These are phyloP conservation scores for Ganoderma lingzhi DNA, from an alignment of 1,284 basidiomycete species.

Conservation along the genomic window DNA sequence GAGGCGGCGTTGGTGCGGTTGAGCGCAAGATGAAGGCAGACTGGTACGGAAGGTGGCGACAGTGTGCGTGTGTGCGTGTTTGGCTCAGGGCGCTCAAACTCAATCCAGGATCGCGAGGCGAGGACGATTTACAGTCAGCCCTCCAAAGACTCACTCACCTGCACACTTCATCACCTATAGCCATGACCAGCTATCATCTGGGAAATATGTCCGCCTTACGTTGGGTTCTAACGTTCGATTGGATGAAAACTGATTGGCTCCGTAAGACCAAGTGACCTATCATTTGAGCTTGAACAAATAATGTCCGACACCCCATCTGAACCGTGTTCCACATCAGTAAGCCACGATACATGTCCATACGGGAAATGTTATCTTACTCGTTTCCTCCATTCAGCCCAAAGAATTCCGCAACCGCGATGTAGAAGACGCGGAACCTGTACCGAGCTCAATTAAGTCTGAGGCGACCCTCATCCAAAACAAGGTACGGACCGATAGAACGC, in stretches of 20 bases:
- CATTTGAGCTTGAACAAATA: conserved; percentile 56
- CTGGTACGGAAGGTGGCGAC: neutral
- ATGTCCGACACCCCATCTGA: conserved; percentile 62
- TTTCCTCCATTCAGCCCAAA: conserved; percentile 75
- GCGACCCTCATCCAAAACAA: neutral
- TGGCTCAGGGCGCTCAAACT: neutral
- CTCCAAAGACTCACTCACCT: neutral
- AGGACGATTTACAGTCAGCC: neutral
- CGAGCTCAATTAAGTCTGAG: neutral
- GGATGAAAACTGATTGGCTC: neutral
- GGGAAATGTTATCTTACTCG: conserved; percentile 53
- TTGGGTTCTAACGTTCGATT: too few species aligned
- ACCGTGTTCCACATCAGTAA: neutral
- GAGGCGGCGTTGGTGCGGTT: neutral
- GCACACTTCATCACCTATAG: neutral
- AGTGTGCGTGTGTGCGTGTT: neutral
- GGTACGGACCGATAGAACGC: conserved; percentile 60
- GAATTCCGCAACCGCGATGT: conserved; percentile 79
- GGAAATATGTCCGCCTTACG: neutral
- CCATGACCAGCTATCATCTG: neutral
- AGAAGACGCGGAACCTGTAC: conserved; percentile 74
- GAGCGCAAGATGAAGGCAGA: neutral
- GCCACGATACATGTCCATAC: neutral
- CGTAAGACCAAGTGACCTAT: neutral
- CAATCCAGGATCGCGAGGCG: neutral